Percentiles rank a stretch among this genome's conserved stretches.
phyloP scores from a whole-genome alignment of 1,139 yeast species.

The Debaryomycetaceae sp. region DNA sequence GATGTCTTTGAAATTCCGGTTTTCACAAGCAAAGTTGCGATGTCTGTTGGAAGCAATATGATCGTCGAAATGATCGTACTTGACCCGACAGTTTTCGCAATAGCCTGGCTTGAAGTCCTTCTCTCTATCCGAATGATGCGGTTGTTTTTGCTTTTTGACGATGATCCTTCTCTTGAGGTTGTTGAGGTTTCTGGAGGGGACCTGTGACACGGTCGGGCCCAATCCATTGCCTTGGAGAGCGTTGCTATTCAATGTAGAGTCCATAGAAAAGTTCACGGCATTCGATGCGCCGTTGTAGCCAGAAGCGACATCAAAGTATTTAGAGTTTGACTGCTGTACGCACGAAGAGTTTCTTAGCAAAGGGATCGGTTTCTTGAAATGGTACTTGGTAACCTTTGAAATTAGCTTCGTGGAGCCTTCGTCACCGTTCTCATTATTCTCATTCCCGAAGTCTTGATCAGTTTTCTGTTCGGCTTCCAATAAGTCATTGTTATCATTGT shows the following conservation, averaged over 20 bases:
- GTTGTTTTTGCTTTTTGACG: slow-evolving; percentile 37
- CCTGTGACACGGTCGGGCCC: slow-evolving; percentile 66
- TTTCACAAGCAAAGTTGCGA: slow-evolving; percentile 73
- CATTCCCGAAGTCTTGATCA: slow-evolving; percentile 7
- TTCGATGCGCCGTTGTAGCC: slow-evolving; percentile 69
- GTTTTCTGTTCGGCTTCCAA: neutral
- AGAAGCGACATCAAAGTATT: slow-evolving; percentile 70
- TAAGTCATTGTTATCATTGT: neutral
- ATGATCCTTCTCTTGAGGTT: slow-evolving; percentile 54
- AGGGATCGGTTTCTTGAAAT: slow-evolving; percentile 23
- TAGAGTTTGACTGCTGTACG: slow-evolving; percentile 33
- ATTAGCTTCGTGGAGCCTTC: slow-evolving; percentile 5
- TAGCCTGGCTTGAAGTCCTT: slow-evolving; percentile 57
- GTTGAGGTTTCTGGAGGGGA: slow-evolving; percentile 63
- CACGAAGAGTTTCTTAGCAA: slow-evolving; percentile 30
- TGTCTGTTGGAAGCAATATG: slow-evolving; percentile 75
- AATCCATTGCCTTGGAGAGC: slow-evolving; percentile 59
- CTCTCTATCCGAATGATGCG: slow-evolving; percentile 48
- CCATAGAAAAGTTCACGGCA: slow-evolving; percentile 41
- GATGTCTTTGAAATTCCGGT: slow-evolving; percentile 69
- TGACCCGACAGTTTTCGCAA: slow-evolving; percentile 92
- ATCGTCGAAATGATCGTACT: slow-evolving; percentile 75
- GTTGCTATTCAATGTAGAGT: slow-evolving; percentile 39
- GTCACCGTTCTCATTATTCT: slow-evolving; percentile 8
- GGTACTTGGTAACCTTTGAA: slow-evolving; percentile 7